These are phyloP conservation scores for Aureobasidium pullulans DNA, from an alignment of 2,329 filamentous ascomycete species.

Conservation along the genomic window DNA sequence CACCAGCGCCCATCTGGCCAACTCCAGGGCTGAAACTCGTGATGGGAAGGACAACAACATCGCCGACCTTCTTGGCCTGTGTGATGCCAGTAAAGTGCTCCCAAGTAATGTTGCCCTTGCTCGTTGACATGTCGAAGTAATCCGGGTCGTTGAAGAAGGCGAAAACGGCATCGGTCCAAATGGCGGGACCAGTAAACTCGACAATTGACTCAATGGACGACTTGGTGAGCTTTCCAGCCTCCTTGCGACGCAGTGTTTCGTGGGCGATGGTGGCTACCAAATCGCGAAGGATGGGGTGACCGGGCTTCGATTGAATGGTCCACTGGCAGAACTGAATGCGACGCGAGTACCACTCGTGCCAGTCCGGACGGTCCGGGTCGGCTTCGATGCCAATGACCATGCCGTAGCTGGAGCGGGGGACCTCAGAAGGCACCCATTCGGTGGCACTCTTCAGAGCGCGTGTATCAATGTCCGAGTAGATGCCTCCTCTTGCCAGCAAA, in stretches of 20 bases:
- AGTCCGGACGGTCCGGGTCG: constrained; percentile 86
- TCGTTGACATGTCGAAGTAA: constrained; percentile 73
- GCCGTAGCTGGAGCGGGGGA: constrained; percentile 71
- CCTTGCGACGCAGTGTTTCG: constrained; percentile 68
- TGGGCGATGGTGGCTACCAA: constrained; percentile 80
- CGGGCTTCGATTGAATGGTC: constrained; percentile 94
- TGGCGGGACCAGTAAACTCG: constrained; percentile 86
- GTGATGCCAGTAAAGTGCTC: constrained; percentile 85
- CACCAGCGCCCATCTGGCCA: constrained; percentile 82
- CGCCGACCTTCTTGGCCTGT: constrained; percentile 76
- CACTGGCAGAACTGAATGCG: constrained; percentile 98
- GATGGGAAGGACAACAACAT: constrained; percentile 89
- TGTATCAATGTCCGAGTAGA: constrained; percentile 82
- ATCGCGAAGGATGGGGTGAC: constrained; percentile 84
- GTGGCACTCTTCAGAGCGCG: constrained; percentile 71
- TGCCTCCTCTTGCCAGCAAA: constrained; percentile 67
- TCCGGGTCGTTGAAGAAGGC: constrained; percentile 85
- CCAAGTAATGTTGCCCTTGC: constrained; percentile 70
- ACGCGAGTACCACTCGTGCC: constrained; percentile 92
- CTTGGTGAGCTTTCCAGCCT: constrained; percentile 53
- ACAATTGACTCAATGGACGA: constrained; percentile 61
- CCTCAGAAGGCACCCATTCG: constrained; percentile 76
- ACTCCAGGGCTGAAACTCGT: constrained; percentile 96
- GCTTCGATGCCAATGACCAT: constrained; percentile 93
- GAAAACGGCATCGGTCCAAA: constrained; percentile 93